Base-by-base conservation (phyloP, 495 filamentous ascomycete species). In the Cercophora scortea region DNA sequence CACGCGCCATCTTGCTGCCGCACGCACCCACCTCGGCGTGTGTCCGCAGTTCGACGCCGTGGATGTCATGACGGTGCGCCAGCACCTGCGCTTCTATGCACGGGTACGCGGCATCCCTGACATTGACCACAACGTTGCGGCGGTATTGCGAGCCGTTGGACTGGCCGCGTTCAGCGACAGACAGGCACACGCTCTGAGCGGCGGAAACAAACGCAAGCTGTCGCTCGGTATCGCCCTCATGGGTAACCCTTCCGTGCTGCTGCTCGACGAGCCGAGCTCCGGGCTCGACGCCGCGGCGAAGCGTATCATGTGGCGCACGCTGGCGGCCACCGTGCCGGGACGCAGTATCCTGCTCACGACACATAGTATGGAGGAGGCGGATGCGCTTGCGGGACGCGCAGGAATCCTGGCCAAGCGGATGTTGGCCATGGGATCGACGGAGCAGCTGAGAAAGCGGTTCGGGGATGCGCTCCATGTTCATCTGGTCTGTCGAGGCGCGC, bases 341-440 rank as follows among this genome's bases (percentile, higher is more conserved):
- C 71, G 85, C 1, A 78, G 75, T 1, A 72, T 89, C n/a, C 68
- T 88, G 0, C 67, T 88, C 7, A 88, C 85, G n/a, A 90, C 87
- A 8, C 87, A 90, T 59, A 78, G 72, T 36, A 89, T 90, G 87
- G 87, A 90, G 61, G 87, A 90, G 62, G 87, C 87, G 13, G 83
- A 87, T 52, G 85, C 85, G 4, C 71, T 90, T 9, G 86, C 86
- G 0, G 72, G 79, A 50, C 73, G 83, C 10, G 86, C 82, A 0
- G 87, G 85, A 6, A 88, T 90, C 52, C 70, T 90, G 51, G 83
- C 85, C n/a, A 76, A 73, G 55, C 60, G 76, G 4, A 88, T 90
- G 83, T 71, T 90, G 1, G 85, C 86, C 9, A 70, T 87, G 57
- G 87, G 85, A 7, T 78, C 80, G 1, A 77, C 78, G 1, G 81